A percentile compares a stretch with the other conserved stretches of the same genome.
Conservation (phyloP, 495 filamentous ascomycete species). For the Penicillium chermesinum region DNA sequence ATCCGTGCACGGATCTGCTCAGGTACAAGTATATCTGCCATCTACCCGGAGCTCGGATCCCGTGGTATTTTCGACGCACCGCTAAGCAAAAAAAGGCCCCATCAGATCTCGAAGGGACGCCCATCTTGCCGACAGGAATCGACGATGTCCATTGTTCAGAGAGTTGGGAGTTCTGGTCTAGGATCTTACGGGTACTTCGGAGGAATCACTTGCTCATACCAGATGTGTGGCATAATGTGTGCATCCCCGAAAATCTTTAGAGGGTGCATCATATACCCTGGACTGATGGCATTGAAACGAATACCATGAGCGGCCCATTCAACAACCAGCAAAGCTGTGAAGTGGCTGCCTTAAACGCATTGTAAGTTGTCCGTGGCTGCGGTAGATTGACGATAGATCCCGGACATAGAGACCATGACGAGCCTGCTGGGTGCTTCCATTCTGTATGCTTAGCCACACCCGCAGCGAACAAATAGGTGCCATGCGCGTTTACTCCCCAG, state of each 20-base stretch:
- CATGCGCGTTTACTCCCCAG: conserved; percentile 91
- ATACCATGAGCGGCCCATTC: conserved; percentile 85
- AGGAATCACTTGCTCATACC: neutral
- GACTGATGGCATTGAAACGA: conserved; percentile 85
- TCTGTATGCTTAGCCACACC: conserved; percentile 86
- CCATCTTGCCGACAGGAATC: conserved; percentile 90
- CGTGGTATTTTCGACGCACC: conserved; percentile 80
- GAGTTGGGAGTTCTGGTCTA: conserved; percentile 86
- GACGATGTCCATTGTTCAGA: conserved; percentile 83
- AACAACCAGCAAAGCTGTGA: conserved; percentile 74
- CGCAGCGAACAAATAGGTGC: conserved; percentile 84
- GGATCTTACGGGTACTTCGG: conserved; percentile 81
- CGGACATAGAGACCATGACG: conserved; percentile 95
- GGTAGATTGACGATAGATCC: conserved; percentile 88
- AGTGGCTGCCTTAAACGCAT: conserved; percentile 82
- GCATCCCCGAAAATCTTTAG: too few species aligned
- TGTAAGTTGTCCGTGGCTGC: conserved; percentile 90
- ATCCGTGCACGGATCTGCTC: too few species aligned
- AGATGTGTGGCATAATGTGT: neutral
- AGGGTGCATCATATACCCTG: conserved; percentile 89
- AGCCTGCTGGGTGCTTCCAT: conserved; percentile 73
- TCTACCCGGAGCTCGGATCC: conserved; percentile 88
- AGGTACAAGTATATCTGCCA: conserved; percentile 85
- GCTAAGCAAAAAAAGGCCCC: conserved; percentile 85
- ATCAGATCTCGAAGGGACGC: conserved; percentile 85